A percentile compares a stretch with the other conserved stretches of the same genome.
These are phyloP conservation scores for Botrytis deweyae DNA, from an alignment of 2,329 filamentous ascomycete species.

Conservation along the genomic window DNA sequence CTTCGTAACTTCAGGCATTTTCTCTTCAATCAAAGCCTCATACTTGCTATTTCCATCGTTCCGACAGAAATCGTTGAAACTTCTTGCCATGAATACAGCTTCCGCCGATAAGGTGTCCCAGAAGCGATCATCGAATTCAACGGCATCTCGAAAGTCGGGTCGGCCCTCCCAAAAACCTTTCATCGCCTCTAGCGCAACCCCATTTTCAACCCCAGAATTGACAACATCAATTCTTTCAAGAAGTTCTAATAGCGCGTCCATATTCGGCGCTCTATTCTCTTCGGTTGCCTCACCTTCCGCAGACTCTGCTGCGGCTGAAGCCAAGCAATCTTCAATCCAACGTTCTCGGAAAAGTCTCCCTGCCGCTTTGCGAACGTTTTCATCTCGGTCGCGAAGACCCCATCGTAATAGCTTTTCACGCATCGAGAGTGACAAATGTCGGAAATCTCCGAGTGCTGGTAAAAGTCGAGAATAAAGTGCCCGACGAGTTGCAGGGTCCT, in stretches of 20 bases:
- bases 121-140: slow-evolving; percentile 70
- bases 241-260: slow-evolving; percentile 84
- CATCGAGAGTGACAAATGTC: slow-evolving; percentile 89
- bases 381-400: slow-evolving; percentile 91
- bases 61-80: slow-evolving; percentile 91
- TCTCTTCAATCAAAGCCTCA: slow-evolving; percentile 78
- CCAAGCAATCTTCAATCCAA: slow-evolving; percentile 97
- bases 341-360: slow-evolving; percentile 86
- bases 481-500: slow-evolving; percentile 79
- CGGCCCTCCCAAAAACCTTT: slow-evolving; percentile 93
- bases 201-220: slow-evolving; percentile 84
- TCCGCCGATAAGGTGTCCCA: slow-evolving; percentile 83
- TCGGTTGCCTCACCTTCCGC: slow-evolving; percentile 49
- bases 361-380: slow-evolving; percentile 88
- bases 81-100: slow-evolving; percentile 84
- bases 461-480: slow-evolving; percentile 85
- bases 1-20: slow-evolving; percentile 90
- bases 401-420: slow-evolving; percentile 92
- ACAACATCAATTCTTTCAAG: slow-evolving; percentile 92
- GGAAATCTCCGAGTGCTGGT: slow-evolving; percentile 88
- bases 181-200: slow-evolving; percentile 92
- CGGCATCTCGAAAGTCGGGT: slow-evolving; percentile 73
- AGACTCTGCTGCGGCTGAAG: slow-evolving; percentile 57
- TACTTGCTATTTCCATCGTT: slow-evolving; percentile 71
- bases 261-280: slow-evolving; percentile 62